Percentiles rank a stretch among this genome's conserved stretches.
Conservation (phyloP, 2,329 filamentous ascomycete species). For the Talaromyces sp. region DNA sequence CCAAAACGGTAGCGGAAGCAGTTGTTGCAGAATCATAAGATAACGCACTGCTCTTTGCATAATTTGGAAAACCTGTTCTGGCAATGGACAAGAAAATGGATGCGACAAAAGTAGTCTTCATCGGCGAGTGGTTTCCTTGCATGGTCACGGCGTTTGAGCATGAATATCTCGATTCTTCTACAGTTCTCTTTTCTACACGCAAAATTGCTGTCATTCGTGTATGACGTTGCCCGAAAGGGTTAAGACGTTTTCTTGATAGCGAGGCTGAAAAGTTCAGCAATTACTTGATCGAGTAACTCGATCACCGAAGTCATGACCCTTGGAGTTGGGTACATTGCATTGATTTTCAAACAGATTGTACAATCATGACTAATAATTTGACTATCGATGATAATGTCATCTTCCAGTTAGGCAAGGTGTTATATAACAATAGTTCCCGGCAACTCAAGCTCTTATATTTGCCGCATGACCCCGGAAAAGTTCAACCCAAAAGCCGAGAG, state of each 20-base stretch:
- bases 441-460: background rate
- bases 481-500: background rate
- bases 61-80: background rate
- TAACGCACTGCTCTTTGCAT: background rate
- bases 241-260: background rate
- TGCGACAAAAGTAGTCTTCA: background rate
- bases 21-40: background rate
- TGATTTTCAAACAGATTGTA: background rate
- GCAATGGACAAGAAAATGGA: background rate
- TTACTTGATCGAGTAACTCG: background rate
- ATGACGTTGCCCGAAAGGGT: background rate
- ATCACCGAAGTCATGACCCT: background rate
- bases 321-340: background rate
- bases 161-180: background rate
- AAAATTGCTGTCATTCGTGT: background rate
- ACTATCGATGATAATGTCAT: background rate
- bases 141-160: constrained; percentile 4
- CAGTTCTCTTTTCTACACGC: background rate
- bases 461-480: background rate
- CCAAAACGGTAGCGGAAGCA: background rate
- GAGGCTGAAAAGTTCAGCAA: background rate
- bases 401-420: background rate
- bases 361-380: background rate
- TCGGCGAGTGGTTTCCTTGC: background rate
- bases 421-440: background rate